phyloP scores from a whole-genome alignment of 192 early-diverging fungal species.

The Coemansia sp. region DNA sequence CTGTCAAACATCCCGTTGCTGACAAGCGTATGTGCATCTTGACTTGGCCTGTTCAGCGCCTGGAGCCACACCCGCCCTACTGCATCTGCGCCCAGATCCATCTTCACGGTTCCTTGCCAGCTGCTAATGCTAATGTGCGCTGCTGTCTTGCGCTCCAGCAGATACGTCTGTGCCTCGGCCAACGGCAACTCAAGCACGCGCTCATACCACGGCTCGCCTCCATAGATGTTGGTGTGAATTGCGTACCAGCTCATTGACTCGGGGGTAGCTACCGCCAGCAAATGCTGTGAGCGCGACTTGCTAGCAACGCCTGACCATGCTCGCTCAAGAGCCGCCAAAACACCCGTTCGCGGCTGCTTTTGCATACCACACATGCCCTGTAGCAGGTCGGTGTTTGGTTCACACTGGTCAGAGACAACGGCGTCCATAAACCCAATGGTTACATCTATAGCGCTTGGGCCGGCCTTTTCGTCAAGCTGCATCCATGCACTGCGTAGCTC shows the following conservation, averaged over 20 bases:
- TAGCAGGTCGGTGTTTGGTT: constrained; percentile 1
- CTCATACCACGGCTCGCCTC: constrained; percentile 10
- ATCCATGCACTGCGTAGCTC: constrained; percentile 11
- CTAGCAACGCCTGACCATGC: neutral
- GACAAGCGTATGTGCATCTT: neutral
- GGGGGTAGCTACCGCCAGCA: constrained; percentile 24
- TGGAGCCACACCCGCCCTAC: constrained; percentile 20
- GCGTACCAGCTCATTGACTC: constrained; percentile 21
- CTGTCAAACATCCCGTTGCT: neutral
- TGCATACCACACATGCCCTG: constrained; percentile 3
- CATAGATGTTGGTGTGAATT: constrained; percentile 5
- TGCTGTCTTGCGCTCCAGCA: neutral
- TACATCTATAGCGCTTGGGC: neutral
- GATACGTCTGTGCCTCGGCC: constrained; percentile 5
- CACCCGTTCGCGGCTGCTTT: neutral
- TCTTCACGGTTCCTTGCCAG: constrained; percentile 21
- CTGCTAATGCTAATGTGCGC: constrained; percentile 9
- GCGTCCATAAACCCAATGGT: constrained; percentile 47
- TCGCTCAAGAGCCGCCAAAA: constrained; percentile 14
- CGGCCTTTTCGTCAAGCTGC: constrained; percentile 6
- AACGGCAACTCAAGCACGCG: constrained; percentile 5
- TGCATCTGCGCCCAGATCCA: constrained; percentile 31
- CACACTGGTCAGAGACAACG: constrained; percentile 6
- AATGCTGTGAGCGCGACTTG: neutral
- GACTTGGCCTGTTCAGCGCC: constrained; percentile 2